These are phyloP conservation scores for Leccinum colubrinum DNA, from an alignment of 1,284 basidiomycete species.

Conservation along the genomic window DNA sequence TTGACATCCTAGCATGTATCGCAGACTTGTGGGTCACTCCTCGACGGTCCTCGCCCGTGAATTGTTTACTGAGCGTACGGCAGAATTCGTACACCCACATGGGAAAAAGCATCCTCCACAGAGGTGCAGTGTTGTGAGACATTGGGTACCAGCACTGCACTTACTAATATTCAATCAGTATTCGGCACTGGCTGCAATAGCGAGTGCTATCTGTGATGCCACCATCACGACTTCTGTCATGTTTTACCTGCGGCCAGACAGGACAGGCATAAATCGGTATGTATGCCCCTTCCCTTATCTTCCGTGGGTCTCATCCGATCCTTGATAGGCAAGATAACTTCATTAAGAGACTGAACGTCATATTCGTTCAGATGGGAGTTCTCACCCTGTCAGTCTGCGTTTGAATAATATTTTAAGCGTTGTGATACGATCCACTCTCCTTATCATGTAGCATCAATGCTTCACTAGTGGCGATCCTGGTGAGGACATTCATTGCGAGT, in stretches of 20 bases:
- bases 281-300: background rate
- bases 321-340: background rate
- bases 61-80: background rate
- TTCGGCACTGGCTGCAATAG: conserved; percentile 4
- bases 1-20: conserved; percentile 5
- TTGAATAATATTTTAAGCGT: background rate
- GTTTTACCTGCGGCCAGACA: conserved; percentile 19
- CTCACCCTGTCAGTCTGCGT: conserved; percentile 17
- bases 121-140: conserved; percentile 4
- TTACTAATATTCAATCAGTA: conserved; percentile 5
- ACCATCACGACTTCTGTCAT: conserved; percentile 18
- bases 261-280: conserved; percentile 18
- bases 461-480: conserved; percentile 10
- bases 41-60: background rate
- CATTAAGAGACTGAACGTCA: conserved; percentile 14
- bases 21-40: conserved; percentile 5
- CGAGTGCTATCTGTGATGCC: conserved; percentile 20
- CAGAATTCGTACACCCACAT: conserved; percentile 15
- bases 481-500: conserved; percentile 2
- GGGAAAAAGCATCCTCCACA: background rate
- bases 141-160: too few species aligned
- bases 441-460: conserved; percentile 13
- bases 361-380: conserved; percentile 29
- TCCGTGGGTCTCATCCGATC: too few species aligned
- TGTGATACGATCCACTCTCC: background rate